Conservation (phyloP, 768 basidiomycete species). For the Amanita rubescens region DNA sequence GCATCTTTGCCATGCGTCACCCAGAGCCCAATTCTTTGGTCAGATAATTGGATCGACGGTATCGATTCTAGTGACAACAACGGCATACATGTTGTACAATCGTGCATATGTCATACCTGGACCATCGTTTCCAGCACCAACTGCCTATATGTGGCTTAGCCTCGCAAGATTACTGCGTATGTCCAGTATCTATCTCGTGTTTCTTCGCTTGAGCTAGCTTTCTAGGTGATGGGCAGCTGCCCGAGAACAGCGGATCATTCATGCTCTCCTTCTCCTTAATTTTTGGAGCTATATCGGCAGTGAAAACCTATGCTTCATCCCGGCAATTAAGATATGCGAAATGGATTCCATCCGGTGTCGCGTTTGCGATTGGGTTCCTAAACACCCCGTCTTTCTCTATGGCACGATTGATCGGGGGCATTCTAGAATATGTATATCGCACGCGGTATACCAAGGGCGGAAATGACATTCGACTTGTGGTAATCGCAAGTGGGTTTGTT, state of each 20-base stretch:
- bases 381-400: constrained; percentile 95
- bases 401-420: constrained; percentile 83
- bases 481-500: constrained; percentile 93
- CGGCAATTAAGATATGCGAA: constrained; percentile 48
- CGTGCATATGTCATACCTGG: constrained; percentile 86
- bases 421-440: constrained; percentile 68
- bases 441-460: constrained; percentile 41
- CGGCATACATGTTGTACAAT: constrained; percentile 82
- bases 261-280: constrained; percentile 73
- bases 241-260: constrained; percentile 63
- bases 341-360: constrained; percentile 89
- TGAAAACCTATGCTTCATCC: constrained; percentile 54
- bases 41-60: constrained; percentile 87
- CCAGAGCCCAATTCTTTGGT: constrained; percentile 89
- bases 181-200: constrained; percentile 19
- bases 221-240: constrained; percentile 75
- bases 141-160: constrained; percentile 88
- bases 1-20: constrained; percentile 85
- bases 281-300: constrained; percentile 58
- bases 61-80: constrained; percentile 83
- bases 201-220: constrained; percentile 18
- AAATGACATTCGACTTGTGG: constrained; percentile 67
- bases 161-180: constrained; percentile 69
- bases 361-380: constrained; percentile 92
- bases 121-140: constrained; percentile 93